Conservation (phyloP, 306 rosid species). For the Elaeagnus macrophylla region DNA sequence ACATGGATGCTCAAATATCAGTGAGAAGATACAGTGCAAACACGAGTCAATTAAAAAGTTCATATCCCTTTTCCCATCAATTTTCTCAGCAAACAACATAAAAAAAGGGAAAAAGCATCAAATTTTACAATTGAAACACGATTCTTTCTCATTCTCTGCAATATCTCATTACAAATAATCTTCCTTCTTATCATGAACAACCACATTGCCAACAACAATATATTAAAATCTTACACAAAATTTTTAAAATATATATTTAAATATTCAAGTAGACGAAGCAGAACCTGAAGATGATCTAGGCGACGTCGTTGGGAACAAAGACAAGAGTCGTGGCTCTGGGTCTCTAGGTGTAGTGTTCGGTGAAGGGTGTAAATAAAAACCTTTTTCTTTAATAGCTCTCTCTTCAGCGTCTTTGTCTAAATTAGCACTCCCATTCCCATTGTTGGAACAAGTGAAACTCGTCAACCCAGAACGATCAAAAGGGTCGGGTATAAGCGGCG, state of each 20-base stretch:
- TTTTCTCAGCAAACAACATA: too few relatives aligned
- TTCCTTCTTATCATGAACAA: slow-evolving; percentile 9
- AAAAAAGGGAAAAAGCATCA: slow-evolving; percentile 1
- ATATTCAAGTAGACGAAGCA: slow-evolving; percentile 35
- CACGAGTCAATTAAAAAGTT: too few relatives aligned
- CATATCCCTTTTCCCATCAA: too few relatives aligned
- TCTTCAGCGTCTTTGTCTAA: slow-evolving; percentile 55
- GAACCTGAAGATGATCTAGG: slow-evolving; percentile 70
- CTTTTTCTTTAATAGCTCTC: slow-evolving; percentile 74
- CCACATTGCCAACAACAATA: slow-evolving; percentile 30
- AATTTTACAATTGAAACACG: slow-evolving; percentile 36
- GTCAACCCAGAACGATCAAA: slow-evolving; percentile 49
- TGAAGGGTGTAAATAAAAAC: slow-evolving; percentile 74
- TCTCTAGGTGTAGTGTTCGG: slow-evolving; percentile 71
- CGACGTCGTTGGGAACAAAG: slow-evolving; percentile 78
- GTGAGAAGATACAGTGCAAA: too few relatives aligned
- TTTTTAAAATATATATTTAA: not conserved
- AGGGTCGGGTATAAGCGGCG: slow-evolving; percentile 79
- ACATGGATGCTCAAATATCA: too few relatives aligned
- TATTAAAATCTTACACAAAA: slow-evolving; percentile 27
- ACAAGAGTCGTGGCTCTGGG: slow-evolving; percentile 59
- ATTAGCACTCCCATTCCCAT: slow-evolving; percentile 14
- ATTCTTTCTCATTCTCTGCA: slow-evolving; percentile 32
- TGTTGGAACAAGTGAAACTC: slow-evolving; percentile 11
- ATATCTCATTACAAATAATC: slow-evolving; percentile 35